These are phyloP conservation scores for Blastobotrys aristatus DNA, from an alignment of 1,139 yeast genomes.

Conservation along the genomic window DNA sequence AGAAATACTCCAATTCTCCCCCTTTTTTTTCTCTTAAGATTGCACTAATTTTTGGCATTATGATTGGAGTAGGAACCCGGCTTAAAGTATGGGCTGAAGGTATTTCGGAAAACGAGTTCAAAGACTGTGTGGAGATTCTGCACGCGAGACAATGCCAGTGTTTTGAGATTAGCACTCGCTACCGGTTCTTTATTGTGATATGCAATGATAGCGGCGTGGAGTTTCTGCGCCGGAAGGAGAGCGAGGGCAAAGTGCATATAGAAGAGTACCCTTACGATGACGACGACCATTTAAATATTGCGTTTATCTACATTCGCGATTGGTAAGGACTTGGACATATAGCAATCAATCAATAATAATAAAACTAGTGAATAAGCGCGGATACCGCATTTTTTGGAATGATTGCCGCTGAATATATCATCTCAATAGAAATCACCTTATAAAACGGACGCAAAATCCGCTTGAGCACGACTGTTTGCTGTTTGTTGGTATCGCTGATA, in stretches of 20 bases:
- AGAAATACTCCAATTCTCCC: background rate
- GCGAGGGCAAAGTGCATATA: no score
- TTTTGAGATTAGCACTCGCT: background rate
- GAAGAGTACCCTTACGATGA: no score
- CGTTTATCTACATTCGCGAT: no score
- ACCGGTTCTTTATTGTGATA: background rate
- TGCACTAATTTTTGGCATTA: background rate
- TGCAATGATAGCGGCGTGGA: background rate
- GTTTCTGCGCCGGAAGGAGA: background rate
- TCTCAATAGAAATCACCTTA: background rate
- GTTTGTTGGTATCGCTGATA: background rate
- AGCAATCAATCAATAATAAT: no score
- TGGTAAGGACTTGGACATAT: no score
- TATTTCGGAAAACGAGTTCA: background rate
- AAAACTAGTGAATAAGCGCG: no score
- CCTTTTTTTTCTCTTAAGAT: background rate
- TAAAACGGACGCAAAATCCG: background rate
- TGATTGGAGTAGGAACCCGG: background rate
- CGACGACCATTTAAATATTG: no score
- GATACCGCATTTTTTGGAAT: no score
- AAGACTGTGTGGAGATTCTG: background rate
- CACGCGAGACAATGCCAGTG: background rate
- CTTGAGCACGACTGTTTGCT: background rate
- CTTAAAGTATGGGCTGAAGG: background rate
- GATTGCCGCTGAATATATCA: no score